Conservation (phyloP, 2,329 filamentous ascomycete species). For the Sporothrix pallida region DNA sequence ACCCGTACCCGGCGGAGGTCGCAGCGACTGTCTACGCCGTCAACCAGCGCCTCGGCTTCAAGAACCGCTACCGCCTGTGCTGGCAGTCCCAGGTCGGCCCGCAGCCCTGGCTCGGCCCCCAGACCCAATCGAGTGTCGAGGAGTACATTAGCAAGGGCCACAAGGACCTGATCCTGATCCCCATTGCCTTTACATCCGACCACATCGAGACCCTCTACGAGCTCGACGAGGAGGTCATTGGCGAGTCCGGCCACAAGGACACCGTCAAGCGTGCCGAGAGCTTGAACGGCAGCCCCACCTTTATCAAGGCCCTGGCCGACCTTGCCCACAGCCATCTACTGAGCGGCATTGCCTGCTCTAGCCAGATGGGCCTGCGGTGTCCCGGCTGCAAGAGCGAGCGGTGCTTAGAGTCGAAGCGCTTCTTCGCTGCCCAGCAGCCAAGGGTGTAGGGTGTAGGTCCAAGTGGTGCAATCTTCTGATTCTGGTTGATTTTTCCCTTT, state of each 20-base stretch:
- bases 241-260: constrained; percentile 77
- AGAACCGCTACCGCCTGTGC: constrained; percentile 89
- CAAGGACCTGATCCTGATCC: constrained; percentile 87
- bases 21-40: constrained; percentile 95
- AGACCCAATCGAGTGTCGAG: constrained; percentile 86
- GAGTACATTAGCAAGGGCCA: constrained; percentile 90
- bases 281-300: constrained; percentile 86
- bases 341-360: constrained; percentile 70
- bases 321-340: constrained; percentile 81
- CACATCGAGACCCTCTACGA: constrained; percentile 98
- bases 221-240: constrained; percentile 92
- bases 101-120: constrained; percentile 91
- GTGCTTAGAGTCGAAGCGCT: constrained; percentile 78
- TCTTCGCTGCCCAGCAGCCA: constrained; percentile 55
- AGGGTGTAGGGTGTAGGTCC: background rate
- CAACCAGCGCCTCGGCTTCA: constrained; percentile 87
- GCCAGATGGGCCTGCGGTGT: constrained; percentile 88
- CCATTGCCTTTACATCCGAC: constrained; percentile 97
- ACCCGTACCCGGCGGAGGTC: constrained; percentile 94
- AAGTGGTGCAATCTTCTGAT: background rate
- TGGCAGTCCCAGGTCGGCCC: constrained; percentile 99
- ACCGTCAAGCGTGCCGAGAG: constrained; percentile 90
- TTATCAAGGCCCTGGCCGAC: constrained; percentile 88
- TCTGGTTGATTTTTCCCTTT: background rate
- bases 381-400: constrained; percentile 90